Evolutionary conservation across 495 filamentous ascomycete genomes (phyloP), one percentile per base, ranked within the genome.

Genomic region (Filosporella fistucella): DNA sequence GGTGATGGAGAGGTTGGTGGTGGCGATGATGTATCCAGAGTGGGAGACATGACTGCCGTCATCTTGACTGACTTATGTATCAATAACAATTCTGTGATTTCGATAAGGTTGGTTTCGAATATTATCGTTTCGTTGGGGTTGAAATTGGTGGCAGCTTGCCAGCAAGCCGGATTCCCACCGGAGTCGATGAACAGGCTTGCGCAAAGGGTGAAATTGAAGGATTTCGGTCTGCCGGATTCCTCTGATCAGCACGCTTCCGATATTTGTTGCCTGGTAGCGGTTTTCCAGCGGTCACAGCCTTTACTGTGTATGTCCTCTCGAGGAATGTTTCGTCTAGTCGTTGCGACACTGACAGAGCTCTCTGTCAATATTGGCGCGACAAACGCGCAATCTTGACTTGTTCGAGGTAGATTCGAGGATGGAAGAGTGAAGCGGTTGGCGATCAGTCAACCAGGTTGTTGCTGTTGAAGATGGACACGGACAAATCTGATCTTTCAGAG

Each of bases 11-110:
- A 70, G 38, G 68, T 63, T 52, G 69, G 68, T 56, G 80, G 72
- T 57, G 76, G 71, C 3, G 57, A 68, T 13, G 47, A 49, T 38
- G 55, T 52, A 25, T 52, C 14, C 55, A 64, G 63, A 52, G 64
- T 64, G 52, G 65, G 82, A 75, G 57, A 54, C 74, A 80, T 77
- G 63, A 73, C 71, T 54, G 73, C 67, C 54, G 74, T 72, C 76
- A 77, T 77, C 2, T 49, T 40, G 20, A 39, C 30, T 24, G 20
- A 5, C 22, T 32, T 28, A n/a, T 30, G 22, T n/a, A n/a, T n/a
- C n/a, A n/a, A n/a, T n/a, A n/a, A n/a, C n/a, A n/a, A n/a, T n/a
- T n/a, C n/a, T n/a, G n/a, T 44, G 40, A 37, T 44, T 34, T 7
- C 13, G 23, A 2, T 24, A 6, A 23, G n/a, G n/a, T n/a, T 24